Evolutionary conservation across 2,329 filamentous ascomycete genomes (phyloP), one percentile per base, ranked within the genome.

Genomic region (Teratosphaeria gauchensis): DNA sequence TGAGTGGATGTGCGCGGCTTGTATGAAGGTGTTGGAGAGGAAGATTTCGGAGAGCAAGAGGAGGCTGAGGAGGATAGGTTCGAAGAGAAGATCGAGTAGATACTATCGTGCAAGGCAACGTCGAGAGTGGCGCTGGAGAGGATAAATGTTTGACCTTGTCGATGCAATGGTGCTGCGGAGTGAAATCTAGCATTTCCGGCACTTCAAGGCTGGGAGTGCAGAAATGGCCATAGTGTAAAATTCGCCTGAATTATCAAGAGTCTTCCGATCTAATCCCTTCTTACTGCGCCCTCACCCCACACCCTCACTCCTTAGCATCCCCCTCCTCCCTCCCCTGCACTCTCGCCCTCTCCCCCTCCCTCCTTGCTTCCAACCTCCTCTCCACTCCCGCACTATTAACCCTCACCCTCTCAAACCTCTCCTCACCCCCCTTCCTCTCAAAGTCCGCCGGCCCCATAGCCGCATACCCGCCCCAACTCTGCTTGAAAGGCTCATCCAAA

Each of bases 401-500:
- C 28, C 33, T 51, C 19, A 52, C 38, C 42, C 31, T 59, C 55
- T 32, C 51, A 21, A 64, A 48, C 42, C 42, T 59, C 51, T 59
- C 58, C 31, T 56, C 35, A 2, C 46, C 58, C 11, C 62, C 61
- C 38, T 59, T 56, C 12, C 62, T 61, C 56, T 59, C 66, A 51
- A 62, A 62, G 58, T 62, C 56, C 14, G 64, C 60, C 14, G 64
- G 66, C 38, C 59, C 59, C 65, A 70, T 65, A 2, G 68, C 64
- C 38, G 62, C 62, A 58, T 66, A 63, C 5, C 65, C 67, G 21
- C 69, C 69, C 52, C 63, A 67, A 35, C 62, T 60, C 35, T 61
- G 67, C 65, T 70, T 71, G 64, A 71, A 71, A 6, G 66, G 63
- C 62, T 70, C 69, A 19, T 64, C 61, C 54, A 59, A 58, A 42